Base-by-base conservation (phyloP, 2,329 filamentous ascomycete species). In the Aureobasidium vineae region DNA sequence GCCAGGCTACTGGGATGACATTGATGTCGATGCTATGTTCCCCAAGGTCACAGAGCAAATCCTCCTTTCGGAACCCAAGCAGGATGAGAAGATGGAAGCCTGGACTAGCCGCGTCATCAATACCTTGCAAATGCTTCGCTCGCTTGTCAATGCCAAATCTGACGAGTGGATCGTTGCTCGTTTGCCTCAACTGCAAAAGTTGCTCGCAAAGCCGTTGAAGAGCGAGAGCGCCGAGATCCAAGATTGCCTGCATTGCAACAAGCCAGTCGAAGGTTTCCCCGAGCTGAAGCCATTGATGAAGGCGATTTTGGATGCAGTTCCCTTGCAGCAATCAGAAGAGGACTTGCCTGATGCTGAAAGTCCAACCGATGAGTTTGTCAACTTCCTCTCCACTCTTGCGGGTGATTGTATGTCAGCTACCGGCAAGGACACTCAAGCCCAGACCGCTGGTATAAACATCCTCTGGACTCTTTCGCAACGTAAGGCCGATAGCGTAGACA, bases 191-290 rank as follows among this genome's bases (percentile, higher is more conserved):
- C 83, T 98, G 33, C 92, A 97, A 76, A 96, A 92, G 75, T 86
- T 98, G 15, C 79, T 98, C 16, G 93, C 97, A 69, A 97, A 96
- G 79, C 87, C 90, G 15, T 80, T 99, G 64, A 91, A 90, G 72
- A 94, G 89, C 3, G 94, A 98, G 70, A 90, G 93, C 70, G 86
- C 92, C 0, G 95, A 99, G 74, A 87, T 99, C 10, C 96, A 99
- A 72, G 94, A 98, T 73, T 97, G 91, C 73, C 80, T 98, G 38
- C 91, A 98, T 77, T 83, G 88, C 31, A 81, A 87, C 3, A 85
- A 88, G 69, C 85, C 87, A 40, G 87, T 91, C 53, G 86, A 84
- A 21, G 87, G 87, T 7, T 85, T 88, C 8, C 72, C 75, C 1
- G 75, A 77, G 68, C 80, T 97, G 56, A 88, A 88, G 70, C 88